Evolutionary conservation across 2,329 filamentous ascomycete genomes (phyloP), one percentile per base, ranked within the genome.

Genomic region (Lecanicillium sp.): DNA sequence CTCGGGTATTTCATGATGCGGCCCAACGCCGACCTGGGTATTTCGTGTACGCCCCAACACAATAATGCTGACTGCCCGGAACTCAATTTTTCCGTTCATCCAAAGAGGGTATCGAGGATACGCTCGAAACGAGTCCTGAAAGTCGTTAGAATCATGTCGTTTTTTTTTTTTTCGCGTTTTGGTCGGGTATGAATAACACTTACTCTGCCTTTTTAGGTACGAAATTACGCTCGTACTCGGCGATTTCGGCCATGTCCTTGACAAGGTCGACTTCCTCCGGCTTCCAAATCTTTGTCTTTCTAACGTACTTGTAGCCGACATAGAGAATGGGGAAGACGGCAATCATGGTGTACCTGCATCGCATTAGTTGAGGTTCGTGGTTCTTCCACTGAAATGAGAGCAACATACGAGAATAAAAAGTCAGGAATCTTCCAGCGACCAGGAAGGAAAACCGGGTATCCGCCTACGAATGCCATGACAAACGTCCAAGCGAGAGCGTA

Each of bases 371-470:
- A n/a, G n/a, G n/a, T n/a, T 10, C 2, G 8, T 32, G 28, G 3
- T 8, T 9, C 17, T 37, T 3, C 13, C 13, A 1, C 38, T n/a
- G 5, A 20, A n/a, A 12, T 14, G 11, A 17, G n/a, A 9, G 32
- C 4, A 15, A 64, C 71, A 65, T 49, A 78, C 59, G 79, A 83
- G 58, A 87, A 87, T 19, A 90, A 58, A 55, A 90, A 92, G 6
- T 74, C 77, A 6, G 80, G 71, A 0, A 83, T 54, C 43, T 77
- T 70, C 85, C 83, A 90, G 4, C 71, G 69, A 1, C 72, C 66
- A 0, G 81, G 79, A 33, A 89, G 56, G 50, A 90, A 92, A 1
- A 89, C 82, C 0, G 79, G 72, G 46, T 88, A 90, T 0, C 85
- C 85, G 8, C 81, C 77, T 2, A 88, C 77, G 48, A 89, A 78